phyloP scores from a whole-genome alignment of 257 asterid species.

The Fraxinus quadrangulata region DNA sequence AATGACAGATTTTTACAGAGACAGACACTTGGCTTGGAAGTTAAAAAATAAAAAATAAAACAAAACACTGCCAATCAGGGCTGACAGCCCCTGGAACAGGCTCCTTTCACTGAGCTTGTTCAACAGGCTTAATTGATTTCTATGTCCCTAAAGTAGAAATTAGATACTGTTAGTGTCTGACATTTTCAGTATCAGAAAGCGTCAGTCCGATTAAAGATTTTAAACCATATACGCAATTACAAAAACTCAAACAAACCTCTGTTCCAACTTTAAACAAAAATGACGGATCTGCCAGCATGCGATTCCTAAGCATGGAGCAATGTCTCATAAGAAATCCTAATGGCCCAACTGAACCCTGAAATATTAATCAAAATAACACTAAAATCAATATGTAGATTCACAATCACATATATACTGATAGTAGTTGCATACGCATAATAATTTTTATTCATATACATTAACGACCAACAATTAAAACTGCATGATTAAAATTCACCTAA shows the following conservation, averaged over 20 bases:
- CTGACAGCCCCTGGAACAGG: no score
- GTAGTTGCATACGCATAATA: neutral
- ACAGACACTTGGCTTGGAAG: no score
- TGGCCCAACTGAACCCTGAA: constrained; percentile 79
- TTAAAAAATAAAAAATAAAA: no score
- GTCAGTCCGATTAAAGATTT: neutral
- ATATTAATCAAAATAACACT: constrained; percentile 23
- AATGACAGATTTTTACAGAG: no score
- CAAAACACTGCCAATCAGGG: no score
- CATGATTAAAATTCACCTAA: neutral
- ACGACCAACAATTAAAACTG: constrained; percentile 14
- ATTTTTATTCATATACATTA: neutral
- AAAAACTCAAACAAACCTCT: constrained; percentile 60
- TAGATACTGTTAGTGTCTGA: neutral
- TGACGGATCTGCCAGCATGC: constrained; percentile 94
- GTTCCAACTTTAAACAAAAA: constrained; percentile 94
- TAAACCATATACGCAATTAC: constrained; percentile 1
- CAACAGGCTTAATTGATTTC: neutral
- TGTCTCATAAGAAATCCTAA: constrained; percentile 80
- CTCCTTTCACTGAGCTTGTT: no score
- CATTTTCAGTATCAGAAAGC: neutral
- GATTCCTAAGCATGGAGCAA: constrained; percentile 76
- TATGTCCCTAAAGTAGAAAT: neutral
- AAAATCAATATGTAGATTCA: constrained; percentile 5
- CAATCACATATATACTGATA: neutral